Evolutionary conservation across 495 filamentous ascomycete species (phyloP), one percentile per base, ranked within the genome.

Genomic region (Glarea lozoyensis): DNA sequence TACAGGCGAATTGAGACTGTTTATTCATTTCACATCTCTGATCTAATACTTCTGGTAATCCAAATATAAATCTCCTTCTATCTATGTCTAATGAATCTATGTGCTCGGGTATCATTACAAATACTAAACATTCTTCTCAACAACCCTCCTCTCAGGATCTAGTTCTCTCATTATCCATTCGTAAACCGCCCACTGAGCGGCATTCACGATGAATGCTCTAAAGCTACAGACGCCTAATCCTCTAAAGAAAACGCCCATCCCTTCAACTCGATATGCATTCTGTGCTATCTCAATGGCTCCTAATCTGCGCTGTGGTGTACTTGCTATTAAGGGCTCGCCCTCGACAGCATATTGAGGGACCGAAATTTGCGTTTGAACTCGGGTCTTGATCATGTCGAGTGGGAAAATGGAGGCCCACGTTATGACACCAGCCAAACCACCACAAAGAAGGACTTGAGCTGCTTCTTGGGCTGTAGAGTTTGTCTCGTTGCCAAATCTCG

Each of bases 371-470:
- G 79, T 78, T 59, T 94, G 88, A 34, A 94, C 70, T 40, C 85
- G 60, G 4, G 89, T 94, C 67, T 96, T 96, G 48, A 94, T 66
- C 40, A 94, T 81, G 59, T 94, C 88, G 27, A 95, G 56, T 12
- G 88, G 88, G 49, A 92, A 95, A 13, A 94, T 76, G 31, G 82
- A 87, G 9, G 78, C 71, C 88, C 88, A 95, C 1, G 84, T 89
- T 13, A 81, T 73, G 22, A 92, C 70, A 2, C 88, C 89, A 5
- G 89, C 88, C 36, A 94, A 55, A 10, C 88, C 88, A 32, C 89
- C 88, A 47, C 84, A 90, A 2, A 93, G 63, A 22, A 94, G 58
- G 10, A 88, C 71, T 44, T 81, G 81, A 13, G 78, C 47, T 3
- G 81, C 70, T 21, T 76, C 67, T 63, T 21, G 60, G 52, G 12